Evolutionary conservation across 768 basidiomycete species (phyloP).

Genomic region (Leccinum variicolor): DNA sequence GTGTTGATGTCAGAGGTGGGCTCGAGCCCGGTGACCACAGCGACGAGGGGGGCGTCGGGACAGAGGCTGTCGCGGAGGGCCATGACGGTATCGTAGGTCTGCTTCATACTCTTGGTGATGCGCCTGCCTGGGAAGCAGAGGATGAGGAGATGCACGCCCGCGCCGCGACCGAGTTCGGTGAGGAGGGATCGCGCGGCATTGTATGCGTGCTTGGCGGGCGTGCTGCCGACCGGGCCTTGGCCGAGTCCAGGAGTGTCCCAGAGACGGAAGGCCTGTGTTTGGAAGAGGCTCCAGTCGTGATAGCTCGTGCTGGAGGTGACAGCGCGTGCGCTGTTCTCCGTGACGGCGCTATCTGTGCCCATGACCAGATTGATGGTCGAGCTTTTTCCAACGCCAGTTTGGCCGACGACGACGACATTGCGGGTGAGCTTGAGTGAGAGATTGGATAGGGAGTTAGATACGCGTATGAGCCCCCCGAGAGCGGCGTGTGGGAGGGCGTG

Average conservation of each 20-base stretch:
- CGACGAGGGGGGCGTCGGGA: constrained; percentile 17
- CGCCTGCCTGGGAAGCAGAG: constrained; percentile 20
- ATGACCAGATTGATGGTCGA: constrained; percentile 18
- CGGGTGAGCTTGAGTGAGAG: constrained; percentile 14
- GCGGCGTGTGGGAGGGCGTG: constrained; percentile 14
- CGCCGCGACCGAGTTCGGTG: constrained; percentile 14
- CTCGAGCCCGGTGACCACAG: constrained; percentile 21
- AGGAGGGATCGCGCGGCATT: constrained; percentile 22
- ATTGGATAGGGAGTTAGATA: not conserved
- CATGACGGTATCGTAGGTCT: constrained; percentile 17
- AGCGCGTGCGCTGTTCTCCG: constrained; percentile 12
- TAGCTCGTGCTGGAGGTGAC: constrained; percentile 21
- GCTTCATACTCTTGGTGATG: constrained; percentile 18
- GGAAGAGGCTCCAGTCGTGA: constrained; percentile 20
- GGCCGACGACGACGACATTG: constrained; percentile 40
- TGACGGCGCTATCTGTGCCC: constrained; percentile 14
- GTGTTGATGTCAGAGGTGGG: not conserved
- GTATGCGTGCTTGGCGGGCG: constrained; percentile 9
- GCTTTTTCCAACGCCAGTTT: constrained; percentile 30
- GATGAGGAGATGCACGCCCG: constrained; percentile 20
- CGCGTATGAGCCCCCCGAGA: not conserved
- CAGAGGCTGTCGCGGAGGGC: constrained; percentile 15
- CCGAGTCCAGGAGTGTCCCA: constrained; percentile 25
- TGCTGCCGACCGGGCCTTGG: constrained; percentile 9
- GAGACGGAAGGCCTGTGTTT: constrained; percentile 23